Conservation (phyloP, 2,329 filamentous ascomycete species). For the Nakataea oryzae region DNA sequence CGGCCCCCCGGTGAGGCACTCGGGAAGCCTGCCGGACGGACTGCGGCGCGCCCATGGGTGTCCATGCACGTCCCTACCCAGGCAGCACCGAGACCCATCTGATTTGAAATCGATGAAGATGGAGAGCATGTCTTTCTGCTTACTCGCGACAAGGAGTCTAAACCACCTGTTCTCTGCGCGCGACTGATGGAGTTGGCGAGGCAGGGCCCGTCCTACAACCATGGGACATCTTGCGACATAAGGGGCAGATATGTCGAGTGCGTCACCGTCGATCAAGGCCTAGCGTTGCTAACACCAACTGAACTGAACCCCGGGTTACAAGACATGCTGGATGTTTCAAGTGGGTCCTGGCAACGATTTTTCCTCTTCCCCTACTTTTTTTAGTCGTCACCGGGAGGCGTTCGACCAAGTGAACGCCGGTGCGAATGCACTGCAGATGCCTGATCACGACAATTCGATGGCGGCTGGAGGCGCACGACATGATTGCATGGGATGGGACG, state of each 20-base stretch:
- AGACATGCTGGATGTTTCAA: not conserved
- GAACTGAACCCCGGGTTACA: not conserved
- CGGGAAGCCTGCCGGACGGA: not conserved
- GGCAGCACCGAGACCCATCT: not conserved
- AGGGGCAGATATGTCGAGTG: not conserved
- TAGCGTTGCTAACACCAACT: not conserved
- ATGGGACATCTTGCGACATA: not conserved
- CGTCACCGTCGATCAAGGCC: no score
- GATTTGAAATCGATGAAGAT: not conserved
- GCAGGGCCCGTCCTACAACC: not conserved
- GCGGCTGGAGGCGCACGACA: not conserved
- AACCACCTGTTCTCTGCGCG: no score
- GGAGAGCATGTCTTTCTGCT: not conserved
- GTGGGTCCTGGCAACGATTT: not conserved
- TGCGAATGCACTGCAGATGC: not conserved
- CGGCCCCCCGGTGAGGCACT: not conserved
- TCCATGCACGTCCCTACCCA: no score
- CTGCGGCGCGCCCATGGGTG: no score
- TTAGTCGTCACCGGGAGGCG: not conserved
- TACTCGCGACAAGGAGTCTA: no score
- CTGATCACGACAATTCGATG: not conserved
- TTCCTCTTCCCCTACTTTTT: not conserved
- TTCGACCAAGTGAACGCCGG: not conserved
- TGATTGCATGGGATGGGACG: not conserved
- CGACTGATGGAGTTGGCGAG: no score